Base-by-base conservation (phyloP, 352 stramenopile species). In the Phytopythium chamaehyphon region DNA sequence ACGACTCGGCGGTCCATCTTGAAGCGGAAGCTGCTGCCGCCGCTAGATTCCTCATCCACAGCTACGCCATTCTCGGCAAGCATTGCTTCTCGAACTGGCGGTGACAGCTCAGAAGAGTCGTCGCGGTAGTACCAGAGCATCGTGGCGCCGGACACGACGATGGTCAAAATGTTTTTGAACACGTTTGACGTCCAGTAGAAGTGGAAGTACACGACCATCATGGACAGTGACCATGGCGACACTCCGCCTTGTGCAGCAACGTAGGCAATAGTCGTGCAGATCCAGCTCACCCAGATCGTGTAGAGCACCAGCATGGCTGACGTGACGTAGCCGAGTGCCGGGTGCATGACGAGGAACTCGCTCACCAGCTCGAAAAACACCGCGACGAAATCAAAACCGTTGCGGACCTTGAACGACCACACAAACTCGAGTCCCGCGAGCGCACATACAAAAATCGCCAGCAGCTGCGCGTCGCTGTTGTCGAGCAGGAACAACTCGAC, bases 101-200 rank as follows among this genome's bases (percentile, higher is more conserved):
- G 71, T 33, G 77, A 86, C 10, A 86, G 44, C 21, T 83, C 76
- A 0, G 66, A 81, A 24, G 76, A 86, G 48, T 88, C 72, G 47
- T 88, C 75, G 47, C 76, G 76, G 67, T 90, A 90, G 61, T 93
- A 94, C 82, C 84, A 94, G 39, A 91, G 83, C 60, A 92, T 88
- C 7, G 82, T 90, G 43, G 82, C 74, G 22, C 84, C 84, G 0
- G 84, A 90, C 9, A 81, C 76, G 19, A 94, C 71, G 35, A 92
- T 72, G 0, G 82, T 90, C 35, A 93, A 57, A 21, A 94, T 69
- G 42, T 88, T 89, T 64, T 92, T 92, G 52, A 94, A 81, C 15
- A 94, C 62, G 51, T 94, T 91, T 26, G 84, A 90, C 45, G 73
- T 93, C 84, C 84, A 94, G 66, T 94, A 94, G 47, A 93, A 92